These are phyloP conservation scores for Pseudotsuga menziesii DNA, from an alignment of 75 land plant genomes.

Conservation along the genomic window DNA sequence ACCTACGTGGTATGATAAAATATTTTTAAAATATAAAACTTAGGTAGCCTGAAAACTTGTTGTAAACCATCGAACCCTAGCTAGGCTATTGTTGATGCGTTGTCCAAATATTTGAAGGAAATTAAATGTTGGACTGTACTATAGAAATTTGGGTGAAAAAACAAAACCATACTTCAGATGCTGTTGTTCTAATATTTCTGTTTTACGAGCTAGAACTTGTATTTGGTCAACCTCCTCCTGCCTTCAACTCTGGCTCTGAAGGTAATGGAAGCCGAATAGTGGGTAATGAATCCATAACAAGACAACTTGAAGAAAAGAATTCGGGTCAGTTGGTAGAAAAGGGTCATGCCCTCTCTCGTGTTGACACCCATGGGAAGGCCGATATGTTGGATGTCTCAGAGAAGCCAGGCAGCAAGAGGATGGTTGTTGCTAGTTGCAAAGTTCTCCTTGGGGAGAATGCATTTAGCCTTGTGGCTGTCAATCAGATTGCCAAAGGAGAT, in stretches of 20 bases:
- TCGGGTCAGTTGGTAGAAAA: not conserved
- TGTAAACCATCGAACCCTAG: too few species aligned
- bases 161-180: too few species aligned
- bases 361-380: conserved; percentile 66
- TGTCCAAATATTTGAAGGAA: too few species aligned
- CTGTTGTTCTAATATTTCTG: not conserved
- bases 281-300: conserved; percentile 5
- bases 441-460: conserved; percentile 69
- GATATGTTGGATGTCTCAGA: conserved; percentile 84
- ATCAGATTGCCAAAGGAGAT: conserved; percentile 91
- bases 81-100: too few species aligned
- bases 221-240: conserved; percentile 55
- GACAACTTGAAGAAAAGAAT: not conserved
- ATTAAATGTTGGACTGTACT: too few species aligned
- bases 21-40: too few species aligned
- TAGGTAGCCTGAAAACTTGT: too few species aligned
- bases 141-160: too few species aligned
- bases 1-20: too few species aligned
- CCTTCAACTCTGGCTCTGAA: conserved; percentile 11
- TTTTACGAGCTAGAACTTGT: conserved; percentile 70
- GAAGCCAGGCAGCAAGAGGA: conserved; percentile 55
- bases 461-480: conserved; percentile 66
- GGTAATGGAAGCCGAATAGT: not conserved
- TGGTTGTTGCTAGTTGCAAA: conserved; percentile 76
- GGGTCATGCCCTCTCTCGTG: conserved; percentile 48